phyloP scores from a whole-genome alignment of 1,139 yeast species.

The Diutina neorugosa region DNA sequence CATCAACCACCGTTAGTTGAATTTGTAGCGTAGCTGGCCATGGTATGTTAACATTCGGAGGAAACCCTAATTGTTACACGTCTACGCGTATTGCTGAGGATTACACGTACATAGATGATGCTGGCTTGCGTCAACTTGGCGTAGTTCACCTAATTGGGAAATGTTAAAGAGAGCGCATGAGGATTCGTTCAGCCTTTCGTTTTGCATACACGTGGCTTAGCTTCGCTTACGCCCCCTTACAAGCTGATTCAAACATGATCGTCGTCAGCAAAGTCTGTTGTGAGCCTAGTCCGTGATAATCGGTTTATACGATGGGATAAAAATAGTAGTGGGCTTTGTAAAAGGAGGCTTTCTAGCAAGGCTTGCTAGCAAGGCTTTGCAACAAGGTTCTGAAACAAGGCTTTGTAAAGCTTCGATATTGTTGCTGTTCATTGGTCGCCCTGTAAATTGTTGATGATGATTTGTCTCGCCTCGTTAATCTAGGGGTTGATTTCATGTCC shows the following conservation, averaged over 20 bases:
- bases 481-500: neutral
- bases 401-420: too few relatives aligned
- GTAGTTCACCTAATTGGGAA: neutral
- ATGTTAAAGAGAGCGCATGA: neutral
- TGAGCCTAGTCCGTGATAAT: neutral
- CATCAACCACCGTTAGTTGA: too few relatives aligned
- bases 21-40: too few relatives aligned
- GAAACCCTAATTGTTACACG: neutral
- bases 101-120: neutral
- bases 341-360: neutral
- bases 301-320: neutral
- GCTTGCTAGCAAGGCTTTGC: neutral
- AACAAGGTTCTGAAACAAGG: too few relatives aligned
- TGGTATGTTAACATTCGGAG: too few relatives aligned
- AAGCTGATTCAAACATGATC: neutral
- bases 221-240: neutral
- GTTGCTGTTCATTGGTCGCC: too few relatives aligned
- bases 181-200: neutral
- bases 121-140: neutral
- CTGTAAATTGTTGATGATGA: too few relatives aligned
- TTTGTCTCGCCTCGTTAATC: neutral
- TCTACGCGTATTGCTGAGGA: neutral
- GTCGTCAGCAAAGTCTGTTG: neutral
- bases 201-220: neutral
- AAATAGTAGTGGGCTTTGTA: neutral